A percentile compares a stretch with the other conserved stretches of the same genome.
Evolutionary conservation across 768 basidiomycete genomes (phyloP).

Genomic region (Termitomyces sp.): DNA sequence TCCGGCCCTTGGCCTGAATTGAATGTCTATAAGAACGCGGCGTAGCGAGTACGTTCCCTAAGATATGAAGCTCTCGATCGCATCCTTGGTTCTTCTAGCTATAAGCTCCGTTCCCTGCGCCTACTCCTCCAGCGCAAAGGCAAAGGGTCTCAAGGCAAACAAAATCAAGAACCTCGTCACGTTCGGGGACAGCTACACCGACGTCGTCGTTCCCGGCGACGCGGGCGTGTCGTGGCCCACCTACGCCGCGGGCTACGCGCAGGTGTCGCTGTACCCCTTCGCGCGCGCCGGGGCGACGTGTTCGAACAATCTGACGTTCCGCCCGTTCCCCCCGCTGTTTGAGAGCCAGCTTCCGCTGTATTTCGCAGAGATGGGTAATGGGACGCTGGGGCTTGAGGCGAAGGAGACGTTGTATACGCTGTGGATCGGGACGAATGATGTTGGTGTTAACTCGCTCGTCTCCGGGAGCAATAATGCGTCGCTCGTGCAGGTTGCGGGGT

Average conservation of each 20-base stretch:
- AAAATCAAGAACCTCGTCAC: conserved; percentile 63
- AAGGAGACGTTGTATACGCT: conserved; percentile 55
- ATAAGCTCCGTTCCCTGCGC: background rate
- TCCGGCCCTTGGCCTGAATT: too few relatives aligned
- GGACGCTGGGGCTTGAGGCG: conserved; percentile 30
- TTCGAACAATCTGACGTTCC: conserved; percentile 53
- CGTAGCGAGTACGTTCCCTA: background rate
- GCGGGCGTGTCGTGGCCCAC: conserved; percentile 55
- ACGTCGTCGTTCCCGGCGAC: conserved; percentile 35
- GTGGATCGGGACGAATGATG: conserved; percentile 68
- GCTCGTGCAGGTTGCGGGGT: conserved; percentile 50
- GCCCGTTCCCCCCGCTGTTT: conserved; percentile 54
- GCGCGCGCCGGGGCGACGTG: conserved; percentile 62
- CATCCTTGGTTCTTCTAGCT: background rate
- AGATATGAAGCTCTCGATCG: conserved; percentile 4
- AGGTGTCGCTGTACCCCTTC: conserved; percentile 48
- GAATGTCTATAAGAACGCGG: background rate
- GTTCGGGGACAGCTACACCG: conserved; percentile 66
- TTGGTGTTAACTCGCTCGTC: conserved; percentile 48
- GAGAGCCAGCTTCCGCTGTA: conserved; percentile 53
- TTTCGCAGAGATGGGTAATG: conserved; percentile 35
- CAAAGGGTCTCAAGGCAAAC: conserved; percentile 23
- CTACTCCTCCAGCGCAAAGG: background rate
- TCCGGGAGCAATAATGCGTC: conserved; percentile 48
- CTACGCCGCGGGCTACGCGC: conserved; percentile 51